Conservation (phyloP, 176 grass and related monocot genomes). For the Juncus inflexus region DNA sequence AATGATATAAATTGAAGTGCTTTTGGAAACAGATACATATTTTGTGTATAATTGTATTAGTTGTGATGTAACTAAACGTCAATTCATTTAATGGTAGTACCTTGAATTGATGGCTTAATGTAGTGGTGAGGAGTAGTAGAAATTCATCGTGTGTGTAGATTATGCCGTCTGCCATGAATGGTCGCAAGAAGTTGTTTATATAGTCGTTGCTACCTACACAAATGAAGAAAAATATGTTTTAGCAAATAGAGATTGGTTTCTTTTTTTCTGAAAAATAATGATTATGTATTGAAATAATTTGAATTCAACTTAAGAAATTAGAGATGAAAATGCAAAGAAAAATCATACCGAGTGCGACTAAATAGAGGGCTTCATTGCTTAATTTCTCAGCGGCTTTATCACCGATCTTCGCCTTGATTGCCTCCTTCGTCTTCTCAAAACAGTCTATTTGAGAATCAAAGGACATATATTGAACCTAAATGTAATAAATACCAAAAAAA, state of each 20-base stretch:
- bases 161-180: conserved; percentile 83
- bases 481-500: background rate
- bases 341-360: conserved; percentile 60
- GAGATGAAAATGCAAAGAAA: background rate
- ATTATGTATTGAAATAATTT: background rate
- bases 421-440: conserved; percentile 54
- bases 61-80: conserved; percentile 1
- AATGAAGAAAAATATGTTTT: background rate
- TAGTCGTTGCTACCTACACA: conserved; percentile 93
- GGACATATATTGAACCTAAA: conserved; percentile 84
- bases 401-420: conserved; percentile 64
- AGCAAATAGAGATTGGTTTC: background rate
- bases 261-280: background rate
- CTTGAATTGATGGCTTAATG: conserved; percentile 61
- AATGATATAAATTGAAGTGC: background rate
- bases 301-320: background rate
- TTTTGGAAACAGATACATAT: conserved; percentile 5
- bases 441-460: conserved; percentile 83
- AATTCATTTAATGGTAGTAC: conserved; percentile 32
- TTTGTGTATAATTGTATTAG: background rate
- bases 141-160: conserved; percentile 79
- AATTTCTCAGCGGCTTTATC: conserved; percentile 51
- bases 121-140: conserved; percentile 57
- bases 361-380: conserved; percentile 63
- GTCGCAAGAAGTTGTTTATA: conserved; percentile 92